Percentiles rank a stretch among this genome's conserved stretches.
These are phyloP conservation scores for Emericellopsis terricola DNA, from an alignment of 495 filamentous ascomycete genomes.

Conservation along the genomic window DNA sequence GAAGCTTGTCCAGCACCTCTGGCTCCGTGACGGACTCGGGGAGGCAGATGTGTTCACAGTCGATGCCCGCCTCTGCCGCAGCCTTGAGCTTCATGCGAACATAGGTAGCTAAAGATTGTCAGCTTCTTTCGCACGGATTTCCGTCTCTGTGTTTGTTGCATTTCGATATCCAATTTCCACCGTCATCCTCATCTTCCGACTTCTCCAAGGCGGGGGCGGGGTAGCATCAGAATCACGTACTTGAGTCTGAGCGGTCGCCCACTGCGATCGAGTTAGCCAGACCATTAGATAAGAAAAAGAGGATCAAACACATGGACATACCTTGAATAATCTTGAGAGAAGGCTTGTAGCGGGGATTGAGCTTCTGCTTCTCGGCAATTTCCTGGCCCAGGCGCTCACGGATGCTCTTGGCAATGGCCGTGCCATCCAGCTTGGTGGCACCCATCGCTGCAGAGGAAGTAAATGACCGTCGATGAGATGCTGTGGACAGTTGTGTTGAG, in stretches of 20 bases:
- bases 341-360: constrained; percentile 73
- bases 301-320: constrained; percentile 9
- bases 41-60: constrained; percentile 68
- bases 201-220: constrained; percentile 1
- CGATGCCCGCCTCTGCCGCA: constrained; percentile 83
- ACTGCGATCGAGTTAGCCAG: constrained; percentile 28
- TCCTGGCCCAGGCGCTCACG: constrained; percentile 58
- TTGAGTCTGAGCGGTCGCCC: constrained; percentile 80
- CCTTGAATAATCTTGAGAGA: constrained; percentile 86
- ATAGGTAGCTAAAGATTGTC: constrained; percentile 55
- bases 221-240: constrained; percentile 45
- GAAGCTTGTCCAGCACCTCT: constrained; percentile 70
- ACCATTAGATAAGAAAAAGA: constrained; percentile 5
- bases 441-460: constrained; percentile 47
- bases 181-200: no score
- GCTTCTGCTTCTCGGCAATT: constrained; percentile 62
- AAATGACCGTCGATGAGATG: constrained; percentile 13
- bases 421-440: constrained; percentile 88
- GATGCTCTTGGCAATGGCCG: constrained; percentile 78
- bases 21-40: constrained; percentile 65
- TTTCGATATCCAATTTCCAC: no score
- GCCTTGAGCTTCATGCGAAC: constrained; percentile 99
- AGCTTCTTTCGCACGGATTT: no score
- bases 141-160: no score
- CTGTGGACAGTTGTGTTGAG: no score